These are phyloP conservation scores for Backusella mclennaniae DNA, from an alignment of 192 early-diverging fungal genomes.

Conservation along the genomic window DNA sequence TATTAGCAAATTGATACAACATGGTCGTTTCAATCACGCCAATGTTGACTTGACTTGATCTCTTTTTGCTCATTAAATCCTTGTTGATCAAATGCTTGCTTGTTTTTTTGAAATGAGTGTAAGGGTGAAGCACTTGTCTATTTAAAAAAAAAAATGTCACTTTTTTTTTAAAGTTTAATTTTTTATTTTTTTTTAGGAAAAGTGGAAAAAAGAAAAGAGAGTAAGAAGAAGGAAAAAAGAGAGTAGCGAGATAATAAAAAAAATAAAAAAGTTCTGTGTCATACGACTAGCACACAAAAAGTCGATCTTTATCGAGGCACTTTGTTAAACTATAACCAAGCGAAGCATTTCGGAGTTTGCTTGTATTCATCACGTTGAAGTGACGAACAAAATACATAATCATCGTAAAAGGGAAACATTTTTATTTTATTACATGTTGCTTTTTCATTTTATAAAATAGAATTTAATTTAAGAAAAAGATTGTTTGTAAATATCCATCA, in stretches of 20 bases:
- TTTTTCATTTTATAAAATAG: not conserved
- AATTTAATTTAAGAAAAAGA: not conserved
- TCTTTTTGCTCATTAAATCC: not conserved
- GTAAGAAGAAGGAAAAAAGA: not conserved
- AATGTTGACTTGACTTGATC: not conserved
- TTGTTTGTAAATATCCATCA: too few species aligned
- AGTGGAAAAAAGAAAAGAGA: not conserved
- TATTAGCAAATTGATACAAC: not conserved
- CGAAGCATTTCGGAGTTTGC: not conserved
- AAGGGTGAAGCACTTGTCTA: not conserved
- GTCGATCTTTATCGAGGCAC: not conserved
- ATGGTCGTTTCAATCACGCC: conserved; percentile 15
- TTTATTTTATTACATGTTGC: not conserved
- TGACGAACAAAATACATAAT: not conserved
- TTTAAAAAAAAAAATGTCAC: not conserved
- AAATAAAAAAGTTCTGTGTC: not conserved
- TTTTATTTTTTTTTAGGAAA: not conserved
- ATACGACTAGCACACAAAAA: not conserved
- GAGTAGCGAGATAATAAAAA: not conserved
- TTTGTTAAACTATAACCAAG: not conserved
- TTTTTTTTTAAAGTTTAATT: not conserved
- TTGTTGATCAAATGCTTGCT: not conserved
- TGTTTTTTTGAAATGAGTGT: not conserved
- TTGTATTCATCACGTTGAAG: not conserved
- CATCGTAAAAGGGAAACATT: not conserved